Evolutionary conservation across 805 yeast genomes (phyloP).

Genomic region (Kurtzmaniella cleridarum): DNA sequence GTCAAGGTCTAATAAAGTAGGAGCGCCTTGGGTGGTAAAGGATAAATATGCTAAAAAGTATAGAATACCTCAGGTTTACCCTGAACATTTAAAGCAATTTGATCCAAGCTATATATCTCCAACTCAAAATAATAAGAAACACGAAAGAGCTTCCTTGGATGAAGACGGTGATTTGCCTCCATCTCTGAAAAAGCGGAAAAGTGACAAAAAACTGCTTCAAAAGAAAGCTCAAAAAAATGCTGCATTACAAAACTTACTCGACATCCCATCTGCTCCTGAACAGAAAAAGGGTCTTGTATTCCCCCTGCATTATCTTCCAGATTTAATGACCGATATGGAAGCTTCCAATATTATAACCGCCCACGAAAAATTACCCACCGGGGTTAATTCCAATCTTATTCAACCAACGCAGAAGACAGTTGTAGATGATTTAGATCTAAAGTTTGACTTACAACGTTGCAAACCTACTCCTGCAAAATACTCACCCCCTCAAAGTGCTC

Average conservation of each 20-base stretch:
- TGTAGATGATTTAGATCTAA: constrained; percentile 23
- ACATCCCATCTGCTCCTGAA: neutral
- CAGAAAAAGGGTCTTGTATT: constrained; percentile 8
- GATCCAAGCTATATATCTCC: constrained; percentile 9
- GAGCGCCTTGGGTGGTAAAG: constrained; percentile 95
- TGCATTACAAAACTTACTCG: neutral
- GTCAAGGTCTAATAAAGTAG: constrained; percentile 72
- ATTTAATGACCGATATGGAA: constrained; percentile 6
- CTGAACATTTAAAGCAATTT: constrained; percentile 45
- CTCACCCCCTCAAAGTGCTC: constrained; percentile 21
- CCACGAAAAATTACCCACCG: neutral
- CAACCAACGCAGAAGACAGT: constrained; percentile 27
- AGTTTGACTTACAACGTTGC: constrained; percentile 27
- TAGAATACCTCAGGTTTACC: constrained; percentile 57
- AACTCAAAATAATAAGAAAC: neutral
- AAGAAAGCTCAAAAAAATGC: too few species aligned
- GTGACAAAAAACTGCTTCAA: too few species aligned
- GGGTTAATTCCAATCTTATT: constrained; percentile 3
- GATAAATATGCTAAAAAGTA: constrained; percentile 67
- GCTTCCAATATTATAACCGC: neutral
- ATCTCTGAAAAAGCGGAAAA: too few species aligned
- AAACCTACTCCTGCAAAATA: constrained; percentile 19
- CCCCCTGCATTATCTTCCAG: constrained; percentile 31
- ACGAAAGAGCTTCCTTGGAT: neutral
- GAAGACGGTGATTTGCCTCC: too few species aligned